These are phyloP conservation scores for Macrocybe gigantea DNA, from an alignment of 768 basidiomycete species.

Conservation along the genomic window DNA sequence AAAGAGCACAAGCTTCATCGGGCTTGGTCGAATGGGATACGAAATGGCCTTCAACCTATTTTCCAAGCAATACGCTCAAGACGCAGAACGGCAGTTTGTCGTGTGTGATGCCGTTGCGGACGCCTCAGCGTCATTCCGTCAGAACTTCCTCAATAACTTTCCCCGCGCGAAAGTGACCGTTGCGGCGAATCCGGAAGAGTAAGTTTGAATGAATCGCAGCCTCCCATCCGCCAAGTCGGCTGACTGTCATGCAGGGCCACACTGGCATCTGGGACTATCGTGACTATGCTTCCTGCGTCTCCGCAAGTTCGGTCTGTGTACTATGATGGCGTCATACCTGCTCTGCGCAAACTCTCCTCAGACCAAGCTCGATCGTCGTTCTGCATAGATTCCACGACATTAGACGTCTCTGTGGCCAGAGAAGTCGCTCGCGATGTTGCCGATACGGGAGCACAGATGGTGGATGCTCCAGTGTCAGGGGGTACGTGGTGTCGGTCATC, in stretches of 20 bases:
- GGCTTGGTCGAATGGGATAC: conserved; percentile 83
- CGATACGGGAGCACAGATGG: conserved; percentile 60
- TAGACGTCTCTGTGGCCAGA: conserved; percentile 74
- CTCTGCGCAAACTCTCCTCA: conserved; percentile 44
- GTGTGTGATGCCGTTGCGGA: conserved; percentile 74
- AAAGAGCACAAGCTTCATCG: conserved; percentile 71
- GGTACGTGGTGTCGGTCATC: conserved; percentile 38
- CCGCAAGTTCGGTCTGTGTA: conserved; percentile 84
- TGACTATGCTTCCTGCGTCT: conserved; percentile 92
- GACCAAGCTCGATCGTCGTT: conserved; percentile 40
- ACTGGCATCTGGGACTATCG: conserved; percentile 54
- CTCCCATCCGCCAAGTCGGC: conserved; percentile 1
- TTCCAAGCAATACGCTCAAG: conserved; percentile 58
- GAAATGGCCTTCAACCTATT: conserved; percentile 86
- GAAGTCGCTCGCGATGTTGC: conserved; percentile 52
- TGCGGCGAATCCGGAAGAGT: conserved; percentile 68
- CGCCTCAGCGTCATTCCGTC: conserved; percentile 48
- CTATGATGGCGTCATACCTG: conserved; percentile 57
- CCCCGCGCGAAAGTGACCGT: conserved; percentile 56
- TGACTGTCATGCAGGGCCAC: conserved; percentile 43
- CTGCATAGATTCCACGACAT: conserved; percentile 87
- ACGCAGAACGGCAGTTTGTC: conserved; percentile 53
- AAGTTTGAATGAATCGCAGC: conserved; percentile 25
- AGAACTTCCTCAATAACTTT: conserved; percentile 48
- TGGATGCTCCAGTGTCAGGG: conserved; percentile 94